Evolutionary conservation across 495 filamentous ascomycete genomes (phyloP), one percentile per base, ranked within the genome.

Genomic region (Durotheca rogersii): DNA sequence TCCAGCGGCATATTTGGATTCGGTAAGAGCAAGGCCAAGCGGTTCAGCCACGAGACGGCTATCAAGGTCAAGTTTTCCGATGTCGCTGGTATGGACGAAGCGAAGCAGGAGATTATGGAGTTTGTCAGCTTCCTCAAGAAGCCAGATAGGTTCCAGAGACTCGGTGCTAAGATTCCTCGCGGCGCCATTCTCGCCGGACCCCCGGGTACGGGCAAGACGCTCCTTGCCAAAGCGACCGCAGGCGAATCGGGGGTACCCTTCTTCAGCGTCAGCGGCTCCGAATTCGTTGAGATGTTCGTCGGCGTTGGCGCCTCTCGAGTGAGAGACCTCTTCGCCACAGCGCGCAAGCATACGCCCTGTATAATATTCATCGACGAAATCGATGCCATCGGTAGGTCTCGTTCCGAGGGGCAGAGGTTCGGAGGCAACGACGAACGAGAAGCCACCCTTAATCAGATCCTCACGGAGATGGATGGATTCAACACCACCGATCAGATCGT

Each of bases 351-450:
- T 69, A 86, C 94, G 3, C 93, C 93, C 2, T 98, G 93, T 72
- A 98, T 98, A 68, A 93, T 98, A 67, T 98, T 98, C 75, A 96
- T 98, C 59, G 93, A 98, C 64, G 93, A 98, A 72, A 98, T 98
- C 51, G 93, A 98, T 72, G 93, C 93, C 25, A 95, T 98, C 62
- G 93, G 93, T 64, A 90, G 90, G 67, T 84, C 90, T 27, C 82
- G 93, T 70, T 74, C 85, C 1, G 89, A 90, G 56, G 79, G 81
- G 35, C 71, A 73, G 12, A 73, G 77, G 29, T 83, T 78, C 54
- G 93, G 93, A 52, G 93, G 93, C 42, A 97, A 96, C 61, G 94
- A 97, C 63, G 93, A 98, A 74, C 83, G 93, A 61, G 93, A 98
- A 68, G 87, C 86, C 36, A 98, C 93, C 1, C 82, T 98, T 31